These are phyloP conservation scores for Pythium monospermum DNA, from an alignment of 352 stramenopile species.

Conservation along the genomic window DNA sequence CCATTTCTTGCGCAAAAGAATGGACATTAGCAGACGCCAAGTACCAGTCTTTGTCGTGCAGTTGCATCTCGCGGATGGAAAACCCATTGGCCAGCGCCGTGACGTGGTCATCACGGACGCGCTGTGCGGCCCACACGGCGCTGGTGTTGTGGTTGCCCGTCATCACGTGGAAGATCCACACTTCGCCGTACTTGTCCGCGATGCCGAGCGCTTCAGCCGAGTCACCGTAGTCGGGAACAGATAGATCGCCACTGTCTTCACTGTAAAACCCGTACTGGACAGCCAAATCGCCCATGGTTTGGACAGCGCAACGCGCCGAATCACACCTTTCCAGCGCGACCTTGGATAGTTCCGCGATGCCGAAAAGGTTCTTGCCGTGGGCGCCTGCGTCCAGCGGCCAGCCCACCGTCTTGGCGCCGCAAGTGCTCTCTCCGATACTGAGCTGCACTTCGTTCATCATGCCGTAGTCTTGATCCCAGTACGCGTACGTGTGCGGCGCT, in stretches of 20 bases:
- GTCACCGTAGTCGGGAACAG: conserved; percentile 51
- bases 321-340: conserved; percentile 88
- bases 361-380: conserved; percentile 85
- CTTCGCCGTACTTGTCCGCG: conserved; percentile 80
- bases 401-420: conserved; percentile 73
- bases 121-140: conserved; percentile 92
- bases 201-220: conserved; percentile 86
- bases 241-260: conserved; percentile 73
- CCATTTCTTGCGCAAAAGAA: conserved; percentile 75
- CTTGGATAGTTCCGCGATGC: conserved; percentile 87
- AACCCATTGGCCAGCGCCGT: conserved; percentile 92
- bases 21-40: conserved; percentile 87
- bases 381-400: conserved; percentile 45
- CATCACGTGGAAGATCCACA: conserved; percentile 94
- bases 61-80: conserved; percentile 87
- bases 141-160: conserved; percentile 81
- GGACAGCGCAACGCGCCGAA: conserved; percentile 71
- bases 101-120: conserved; percentile 87
- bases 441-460: conserved; percentile 95
- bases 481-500: conserved; percentile 88
- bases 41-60: conserved; percentile 76
- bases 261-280: conserved; percentile 93
- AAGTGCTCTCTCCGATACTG: conserved; percentile 94
- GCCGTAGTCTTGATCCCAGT: conserved; percentile 93
- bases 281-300: conserved; percentile 91